These are phyloP conservation scores for Chaetomium globosum DNA, from an alignment of 2,329 filamentous ascomycete species.

Conservation along the genomic window DNA sequence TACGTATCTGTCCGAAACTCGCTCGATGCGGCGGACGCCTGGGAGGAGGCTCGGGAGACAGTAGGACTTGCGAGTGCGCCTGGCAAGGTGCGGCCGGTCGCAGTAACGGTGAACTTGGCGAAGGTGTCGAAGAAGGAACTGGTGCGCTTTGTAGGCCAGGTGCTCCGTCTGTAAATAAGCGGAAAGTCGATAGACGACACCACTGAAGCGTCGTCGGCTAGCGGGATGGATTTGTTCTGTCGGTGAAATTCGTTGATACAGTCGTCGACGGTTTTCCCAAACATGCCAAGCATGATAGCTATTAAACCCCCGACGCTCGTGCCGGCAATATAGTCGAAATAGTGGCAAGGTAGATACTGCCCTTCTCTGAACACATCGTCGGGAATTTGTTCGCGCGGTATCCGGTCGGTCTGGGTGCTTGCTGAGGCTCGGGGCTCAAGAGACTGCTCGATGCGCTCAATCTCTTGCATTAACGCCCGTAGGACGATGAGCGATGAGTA, in stretches of 20 bases:
- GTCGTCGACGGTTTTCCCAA: constrained; percentile 33
- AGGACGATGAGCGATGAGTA: constrained; percentile 37
- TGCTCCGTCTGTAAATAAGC: constrained; percentile 30
- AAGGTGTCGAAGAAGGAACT: constrained; percentile 37
- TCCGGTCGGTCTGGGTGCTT: constrained; percentile 34
- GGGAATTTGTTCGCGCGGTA: constrained; percentile 32
- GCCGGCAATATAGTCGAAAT: constrained; percentile 38
- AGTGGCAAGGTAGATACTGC: constrained; percentile 36
- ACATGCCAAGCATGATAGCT: constrained; percentile 38
- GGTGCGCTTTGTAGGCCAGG: constrained; percentile 35
- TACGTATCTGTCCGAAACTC: constrained; percentile 34
- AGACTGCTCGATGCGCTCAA: constrained; percentile 31
- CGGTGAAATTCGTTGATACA: constrained; percentile 35
- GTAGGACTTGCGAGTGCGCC: constrained; percentile 6
- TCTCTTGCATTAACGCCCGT: constrained; percentile 34
- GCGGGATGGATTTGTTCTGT: constrained; percentile 35
- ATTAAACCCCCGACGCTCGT: constrained; percentile 36
- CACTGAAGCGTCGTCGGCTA: constrained; percentile 28
- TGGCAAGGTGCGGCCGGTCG: constrained; percentile 24
- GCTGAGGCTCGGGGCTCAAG: constrained; percentile 28
- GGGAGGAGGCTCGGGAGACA: constrained; percentile 19
- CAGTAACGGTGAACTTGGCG: constrained; percentile 33
- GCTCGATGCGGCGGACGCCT: constrained; percentile 23
- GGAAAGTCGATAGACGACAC: constrained; percentile 32
- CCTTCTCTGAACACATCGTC: constrained; percentile 28